Conservation (phyloP, 2,329 filamentous ascomycete species). For the Penicillium thymicola region DNA sequence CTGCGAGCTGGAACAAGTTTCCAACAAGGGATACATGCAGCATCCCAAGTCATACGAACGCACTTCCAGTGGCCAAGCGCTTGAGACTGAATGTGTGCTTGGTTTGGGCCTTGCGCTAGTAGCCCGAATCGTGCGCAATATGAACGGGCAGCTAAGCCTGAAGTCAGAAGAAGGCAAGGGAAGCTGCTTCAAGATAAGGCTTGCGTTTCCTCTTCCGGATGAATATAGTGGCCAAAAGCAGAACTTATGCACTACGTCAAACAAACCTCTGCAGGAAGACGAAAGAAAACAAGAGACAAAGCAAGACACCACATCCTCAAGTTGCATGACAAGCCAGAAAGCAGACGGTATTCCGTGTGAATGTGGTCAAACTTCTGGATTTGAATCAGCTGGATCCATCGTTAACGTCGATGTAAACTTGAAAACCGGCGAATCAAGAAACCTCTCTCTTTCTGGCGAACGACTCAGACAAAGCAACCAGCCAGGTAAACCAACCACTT, state of each 20-base stretch:
- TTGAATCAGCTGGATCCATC: not conserved
- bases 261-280: not conserved
- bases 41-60: conserved; percentile 21
- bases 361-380: conserved; percentile 9
- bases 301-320: not conserved
- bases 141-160: conserved; percentile 79
- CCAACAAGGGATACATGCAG: conserved; percentile 50
- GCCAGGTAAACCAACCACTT: not conserved
- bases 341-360: conserved; percentile 5
- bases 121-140: conserved; percentile 75
- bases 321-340: not conserved
- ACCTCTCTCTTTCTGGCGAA: conserved; percentile 9
- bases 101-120: conserved; percentile 81
- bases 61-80: conserved; percentile 28
- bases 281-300: not conserved
- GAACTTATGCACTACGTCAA: not conserved
- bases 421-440: conserved; percentile 12
- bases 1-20: conserved; percentile 63
- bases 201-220: conserved; percentile 67
- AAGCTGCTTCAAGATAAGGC: conserved; percentile 73
- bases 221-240: conserved; percentile 22
- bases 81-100: conserved; percentile 50
- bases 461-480: not conserved
- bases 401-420: conserved; percentile 14
- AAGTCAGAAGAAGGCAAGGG: conserved; percentile 80